These are phyloP conservation scores for Trichoderma sp. DNA, from an alignment of 2,329 filamentous ascomycete species.

Conservation along the genomic window DNA sequence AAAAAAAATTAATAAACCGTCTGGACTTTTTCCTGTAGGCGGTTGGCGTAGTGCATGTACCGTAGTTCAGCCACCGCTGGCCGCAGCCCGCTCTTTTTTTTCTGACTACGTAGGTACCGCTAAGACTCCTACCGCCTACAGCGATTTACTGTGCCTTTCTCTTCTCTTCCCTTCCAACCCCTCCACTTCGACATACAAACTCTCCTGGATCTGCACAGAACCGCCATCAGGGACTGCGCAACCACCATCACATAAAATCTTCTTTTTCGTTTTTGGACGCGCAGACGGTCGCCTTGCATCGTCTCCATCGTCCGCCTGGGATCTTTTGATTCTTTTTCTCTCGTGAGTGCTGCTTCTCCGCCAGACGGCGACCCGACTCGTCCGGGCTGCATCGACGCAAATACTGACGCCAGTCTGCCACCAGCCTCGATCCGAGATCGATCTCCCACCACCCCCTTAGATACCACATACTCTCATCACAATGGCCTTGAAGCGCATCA, in stretches of 20 bases:
- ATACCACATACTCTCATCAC: conserved; percentile 41
- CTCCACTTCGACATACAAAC: conserved; percentile 27
- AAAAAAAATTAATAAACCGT: neutral
- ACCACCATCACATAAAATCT: conserved; percentile 20
- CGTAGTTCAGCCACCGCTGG: conserved; percentile 17
- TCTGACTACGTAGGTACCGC: neutral
- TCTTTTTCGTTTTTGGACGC: conserved; percentile 26
- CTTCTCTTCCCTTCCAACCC: conserved; percentile 24
- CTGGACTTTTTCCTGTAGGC: conserved; percentile 36
- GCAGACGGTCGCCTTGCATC: conserved; percentile 32
- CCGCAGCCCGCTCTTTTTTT: conserved; percentile 19
- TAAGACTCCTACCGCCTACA: neutral
- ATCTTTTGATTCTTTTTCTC: conserved; percentile 27
- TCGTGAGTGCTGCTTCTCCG: conserved; percentile 38
- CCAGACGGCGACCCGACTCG: conserved; percentile 31
- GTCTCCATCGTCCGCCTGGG: conserved; percentile 26
- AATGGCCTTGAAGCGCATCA: conserved; percentile 93
- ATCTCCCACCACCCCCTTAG: conserved; percentile 29
- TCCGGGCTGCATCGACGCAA: conserved; percentile 26
- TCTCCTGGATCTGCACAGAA: conserved; percentile 24
- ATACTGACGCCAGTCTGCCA: conserved; percentile 26
- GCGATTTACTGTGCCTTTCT: conserved; percentile 23
- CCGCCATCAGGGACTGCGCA: conserved; percentile 15
- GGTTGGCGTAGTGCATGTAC: neutral
- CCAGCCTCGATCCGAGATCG: conserved; percentile 35